A percentile compares a stretch with the other conserved stretches of the same genome.
Conservation (phyloP, 1,284 basidiomycete species). For the Caloboletus inedulis region DNA sequence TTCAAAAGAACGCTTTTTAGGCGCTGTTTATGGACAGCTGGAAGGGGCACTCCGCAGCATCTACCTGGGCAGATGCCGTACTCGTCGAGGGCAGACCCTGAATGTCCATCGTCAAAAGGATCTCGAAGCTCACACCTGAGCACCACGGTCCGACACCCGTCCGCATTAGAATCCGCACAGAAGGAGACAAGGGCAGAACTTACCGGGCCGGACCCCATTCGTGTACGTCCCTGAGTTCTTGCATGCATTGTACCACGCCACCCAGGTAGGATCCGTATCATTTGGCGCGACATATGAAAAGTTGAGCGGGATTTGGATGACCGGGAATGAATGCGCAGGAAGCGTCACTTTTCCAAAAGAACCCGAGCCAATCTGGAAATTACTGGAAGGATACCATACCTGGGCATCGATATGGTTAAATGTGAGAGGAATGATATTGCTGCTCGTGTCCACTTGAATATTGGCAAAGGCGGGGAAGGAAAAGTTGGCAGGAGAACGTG, state of each 20-base stretch:
- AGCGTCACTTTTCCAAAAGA: constrained; percentile 54
- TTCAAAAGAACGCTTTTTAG: neutral
- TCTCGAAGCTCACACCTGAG: constrained; percentile 62
- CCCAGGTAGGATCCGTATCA: constrained; percentile 78
- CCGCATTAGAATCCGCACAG: neutral
- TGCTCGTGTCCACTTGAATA: constrained; percentile 68
- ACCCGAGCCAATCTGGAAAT: constrained; percentile 62
- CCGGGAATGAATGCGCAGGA: constrained; percentile 58
- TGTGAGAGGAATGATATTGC: constrained; percentile 71
- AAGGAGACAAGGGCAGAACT: constrained; percentile 24
- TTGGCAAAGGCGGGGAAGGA: constrained; percentile 74
- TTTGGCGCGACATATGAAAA: constrained; percentile 83
- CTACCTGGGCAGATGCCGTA: constrained; percentile 54
- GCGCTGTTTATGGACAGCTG: constrained; percentile 53
- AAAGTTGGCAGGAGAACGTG: constrained; percentile 77
- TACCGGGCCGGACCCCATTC: constrained; percentile 60
- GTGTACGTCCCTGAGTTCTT: constrained; percentile 52
- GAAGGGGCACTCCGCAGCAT: constrained; percentile 71
- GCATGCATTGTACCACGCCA: constrained; percentile 78
- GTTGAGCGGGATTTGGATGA: constrained; percentile 69
- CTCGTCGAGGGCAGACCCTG: constrained; percentile 60
- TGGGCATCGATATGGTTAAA: constrained; percentile 64
- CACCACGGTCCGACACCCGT: neutral
- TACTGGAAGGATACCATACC: constrained; percentile 64
- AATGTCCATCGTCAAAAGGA: constrained; percentile 69